These are phyloP conservation scores for Geosmithia morbida DNA, from an alignment of 2,329 filamentous ascomycete species.

Conservation along the genomic window DNA sequence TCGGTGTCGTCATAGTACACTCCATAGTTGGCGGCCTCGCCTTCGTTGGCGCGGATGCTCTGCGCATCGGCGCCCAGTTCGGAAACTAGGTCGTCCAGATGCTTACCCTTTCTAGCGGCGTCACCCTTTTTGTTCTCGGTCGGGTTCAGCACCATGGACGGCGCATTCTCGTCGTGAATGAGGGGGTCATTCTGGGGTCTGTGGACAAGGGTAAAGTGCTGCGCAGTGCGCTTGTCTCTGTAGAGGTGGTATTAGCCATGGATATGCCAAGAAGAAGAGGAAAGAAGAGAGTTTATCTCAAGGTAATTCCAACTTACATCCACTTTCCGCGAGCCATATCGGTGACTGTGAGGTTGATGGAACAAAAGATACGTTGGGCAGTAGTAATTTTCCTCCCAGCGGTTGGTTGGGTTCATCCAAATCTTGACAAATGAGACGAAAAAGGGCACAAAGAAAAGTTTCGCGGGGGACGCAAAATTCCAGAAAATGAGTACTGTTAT, in stretches of 20 bases:
- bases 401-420: not conserved
- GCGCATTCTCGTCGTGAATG: constrained; percentile 81
- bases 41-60: constrained; percentile 72
- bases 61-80: constrained; percentile 58
- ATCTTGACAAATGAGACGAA: not conserved
- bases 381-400: not conserved
- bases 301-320: constrained; percentile 27
- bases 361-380: not conserved
- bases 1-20: constrained; percentile 89
- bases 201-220: constrained; percentile 88
- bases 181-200: constrained; percentile 94
- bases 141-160: constrained; percentile 80
- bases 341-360: constrained; percentile 6
- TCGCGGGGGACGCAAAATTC: constrained; percentile 6
- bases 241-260: not conserved
- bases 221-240: constrained; percentile 76
- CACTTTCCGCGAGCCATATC: constrained; percentile 66
- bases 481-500: constrained; percentile 1
- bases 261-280: no score
- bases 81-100: constrained; percentile 58
- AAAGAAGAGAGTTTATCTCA: not conserved
- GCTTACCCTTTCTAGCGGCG: constrained; percentile 31
- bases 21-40: constrained; percentile 87
- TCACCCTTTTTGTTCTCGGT: constrained; percentile 15
- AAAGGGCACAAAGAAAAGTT: constrained; percentile 4